These are phyloP conservation scores for Stygiomarasmius scandens DNA, from an alignment of 1,284 basidiomycete species.

Conservation along the genomic window DNA sequence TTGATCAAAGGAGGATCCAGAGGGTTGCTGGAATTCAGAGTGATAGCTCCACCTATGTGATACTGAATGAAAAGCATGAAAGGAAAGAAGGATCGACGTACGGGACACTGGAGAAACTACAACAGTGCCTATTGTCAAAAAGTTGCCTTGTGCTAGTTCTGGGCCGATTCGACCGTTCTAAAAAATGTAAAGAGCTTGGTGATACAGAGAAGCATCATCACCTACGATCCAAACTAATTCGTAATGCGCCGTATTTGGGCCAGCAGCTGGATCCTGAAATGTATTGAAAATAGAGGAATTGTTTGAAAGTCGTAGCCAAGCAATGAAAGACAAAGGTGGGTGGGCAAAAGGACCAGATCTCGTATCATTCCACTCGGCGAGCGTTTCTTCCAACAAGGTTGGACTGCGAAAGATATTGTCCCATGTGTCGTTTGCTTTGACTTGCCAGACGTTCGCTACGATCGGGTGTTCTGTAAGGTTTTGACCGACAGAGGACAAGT, in stretches of 20 bases:
- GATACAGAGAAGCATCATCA: too few relatives aligned
- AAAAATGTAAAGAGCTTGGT: too few relatives aligned
- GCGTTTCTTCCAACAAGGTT: conserved; percentile 17
- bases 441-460: conserved; percentile 25
- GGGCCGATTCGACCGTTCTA: conserved; percentile 11
- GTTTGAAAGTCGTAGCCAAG: conserved; percentile 26
- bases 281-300: conserved; percentile 20
- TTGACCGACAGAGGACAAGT: conserved; percentile 35
- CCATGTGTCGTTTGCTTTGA: conserved; percentile 25
- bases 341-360: conserved; percentile 28
- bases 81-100: too few relatives aligned
- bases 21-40: conserved; percentile 21
- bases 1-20: conserved; percentile 23
- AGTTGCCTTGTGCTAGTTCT: conserved; percentile 8
- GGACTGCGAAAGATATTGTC: conserved; percentile 26
- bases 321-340: conserved; percentile 22
- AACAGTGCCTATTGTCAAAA: conserved; percentile 3
- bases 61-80: background rate
- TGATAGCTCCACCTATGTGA: conserved; percentile 21
- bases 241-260: conserved; percentile 18
- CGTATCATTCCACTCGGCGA: conserved; percentile 23
- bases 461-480: conserved; percentile 41
- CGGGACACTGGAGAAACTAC: conserved; percentile 7
- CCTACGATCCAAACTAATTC: conserved; percentile 17
- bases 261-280: conserved; percentile 18